A percentile compares a stretch with the other conserved stretches of the same genome.
Evolutionary conservation across 805 yeast genomes (phyloP).

Genomic region (Nakazawaea ambrosiae): DNA sequence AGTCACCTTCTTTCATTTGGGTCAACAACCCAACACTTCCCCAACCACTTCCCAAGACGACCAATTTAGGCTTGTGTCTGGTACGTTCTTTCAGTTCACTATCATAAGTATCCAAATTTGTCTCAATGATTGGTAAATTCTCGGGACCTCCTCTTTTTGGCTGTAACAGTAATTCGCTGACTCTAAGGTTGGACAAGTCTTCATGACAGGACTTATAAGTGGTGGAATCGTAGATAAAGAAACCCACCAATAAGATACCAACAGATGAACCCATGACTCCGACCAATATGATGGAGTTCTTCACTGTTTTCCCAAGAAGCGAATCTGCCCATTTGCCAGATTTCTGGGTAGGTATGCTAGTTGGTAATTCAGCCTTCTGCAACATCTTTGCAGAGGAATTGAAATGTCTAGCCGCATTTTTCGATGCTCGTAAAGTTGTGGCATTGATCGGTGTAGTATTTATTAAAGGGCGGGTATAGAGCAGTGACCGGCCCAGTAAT

Average conservation of each 20-base stretch:
- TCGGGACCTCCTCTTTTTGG: slow-evolving; percentile 67
- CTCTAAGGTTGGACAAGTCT: slow-evolving; percentile 28
- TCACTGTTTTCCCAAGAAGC: slow-evolving; percentile 1
- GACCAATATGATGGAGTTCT: slow-evolving; percentile 6
- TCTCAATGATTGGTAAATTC: slow-evolving; percentile 53
- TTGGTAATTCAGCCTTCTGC: background rate
- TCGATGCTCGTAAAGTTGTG: too few relatives aligned
- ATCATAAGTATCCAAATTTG: slow-evolving; percentile 53
- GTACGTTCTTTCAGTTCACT: slow-evolving; percentile 35
- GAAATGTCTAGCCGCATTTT: background rate
- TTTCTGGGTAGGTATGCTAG: too few relatives aligned
- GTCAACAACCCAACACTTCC: slow-evolving; percentile 57
- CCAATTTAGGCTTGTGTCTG: slow-evolving; percentile 47
- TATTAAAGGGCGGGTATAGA: too few relatives aligned
- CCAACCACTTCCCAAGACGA: slow-evolving; percentile 67
- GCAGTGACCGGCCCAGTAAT: too few relatives aligned
- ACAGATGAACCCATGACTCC: slow-evolving; percentile 39
- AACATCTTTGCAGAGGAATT: background rate
- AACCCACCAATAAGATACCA: slow-evolving; percentile 33
- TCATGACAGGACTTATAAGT: slow-evolving; percentile 45
- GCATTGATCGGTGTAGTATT: too few relatives aligned
- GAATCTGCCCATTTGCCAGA: slow-evolving; percentile 5
- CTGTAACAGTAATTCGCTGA: slow-evolving; percentile 44
- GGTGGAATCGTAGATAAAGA: slow-evolving; percentile 60
- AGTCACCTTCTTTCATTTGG: slow-evolving; percentile 42